Evolutionary conservation across 176 grass and related monocot species (phyloP).

Genomic region (Stipa capillata): DNA sequence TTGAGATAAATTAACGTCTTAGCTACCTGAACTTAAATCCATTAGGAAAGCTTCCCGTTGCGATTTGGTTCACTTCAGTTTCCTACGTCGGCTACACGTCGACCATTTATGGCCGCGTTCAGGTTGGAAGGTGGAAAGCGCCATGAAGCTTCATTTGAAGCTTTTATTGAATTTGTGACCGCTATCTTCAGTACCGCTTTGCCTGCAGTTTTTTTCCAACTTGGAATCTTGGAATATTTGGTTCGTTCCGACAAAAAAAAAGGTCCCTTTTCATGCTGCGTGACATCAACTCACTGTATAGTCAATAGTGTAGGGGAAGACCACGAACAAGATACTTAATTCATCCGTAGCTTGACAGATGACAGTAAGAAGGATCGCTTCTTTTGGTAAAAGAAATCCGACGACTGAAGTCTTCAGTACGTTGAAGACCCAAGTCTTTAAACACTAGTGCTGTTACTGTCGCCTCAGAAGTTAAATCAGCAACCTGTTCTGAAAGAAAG

Average conservation of each 20-base stretch:
- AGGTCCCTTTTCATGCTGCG: too few species aligned
- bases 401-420: background rate
- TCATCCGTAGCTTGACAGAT: background rate
- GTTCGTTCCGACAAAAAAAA: too few species aligned
- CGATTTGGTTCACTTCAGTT: background rate
- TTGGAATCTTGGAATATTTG: too few species aligned
- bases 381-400: background rate
- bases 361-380: too few species aligned
- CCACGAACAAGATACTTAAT: background rate
- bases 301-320: constrained; percentile 10
- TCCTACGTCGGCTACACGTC: background rate
- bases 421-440: background rate
- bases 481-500: background rate
- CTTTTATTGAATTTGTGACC: too few species aligned
- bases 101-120: background rate
- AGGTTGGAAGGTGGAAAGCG: background rate
- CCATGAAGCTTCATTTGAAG: constrained; percentile 16
- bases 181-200: too few species aligned
- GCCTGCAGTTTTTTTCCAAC: too few species aligned
- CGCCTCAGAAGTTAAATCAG: background rate
- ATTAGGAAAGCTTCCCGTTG: background rate
- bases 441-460: background rate
- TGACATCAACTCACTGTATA: background rate
- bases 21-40: background rate
- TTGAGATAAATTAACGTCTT: too few species aligned